Evolutionary conservation across 2,329 filamentous ascomycete genomes (phyloP).

Genomic region (Calonectria montana): DNA sequence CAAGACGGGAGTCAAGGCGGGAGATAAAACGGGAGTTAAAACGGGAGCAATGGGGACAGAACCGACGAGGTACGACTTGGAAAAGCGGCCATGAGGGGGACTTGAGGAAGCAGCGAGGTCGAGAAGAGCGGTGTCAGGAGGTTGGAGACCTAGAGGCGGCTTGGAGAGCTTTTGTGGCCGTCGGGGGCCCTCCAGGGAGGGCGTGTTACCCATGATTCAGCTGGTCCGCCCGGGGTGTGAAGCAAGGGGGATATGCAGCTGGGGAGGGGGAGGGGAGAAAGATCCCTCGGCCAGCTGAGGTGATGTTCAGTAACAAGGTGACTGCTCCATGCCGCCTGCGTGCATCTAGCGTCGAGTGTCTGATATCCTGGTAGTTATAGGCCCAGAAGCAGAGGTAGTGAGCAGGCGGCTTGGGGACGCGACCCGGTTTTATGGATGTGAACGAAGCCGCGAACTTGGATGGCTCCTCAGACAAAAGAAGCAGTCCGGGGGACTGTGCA

Average conservation of each 20-base stretch:
- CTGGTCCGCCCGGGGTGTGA: slow-evolving; percentile 22
- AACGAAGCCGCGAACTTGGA: not conserved
- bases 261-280: slow-evolving; percentile 17
- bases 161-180: slow-evolving; percentile 64
- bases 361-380: slow-evolving; percentile 14
- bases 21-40: slow-evolving; percentile 14
- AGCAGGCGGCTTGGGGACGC: slow-evolving; percentile 1
- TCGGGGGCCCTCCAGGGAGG: slow-evolving; percentile 57
- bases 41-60: slow-evolving; percentile 36
- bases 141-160: slow-evolving; percentile 56
- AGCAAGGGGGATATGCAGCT: slow-evolving; percentile 22
- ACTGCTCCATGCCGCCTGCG: slow-evolving; percentile 39
- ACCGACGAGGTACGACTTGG: slow-evolving; percentile 47
- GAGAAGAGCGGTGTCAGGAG: slow-evolving; percentile 55
- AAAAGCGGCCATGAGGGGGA: slow-evolving; percentile 42
- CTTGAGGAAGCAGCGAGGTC: slow-evolving; percentile 47
- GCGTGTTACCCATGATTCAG: slow-evolving; percentile 61
- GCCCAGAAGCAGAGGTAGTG: not conserved
- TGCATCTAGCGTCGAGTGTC: slow-evolving; percentile 19
- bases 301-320: slow-evolving; percentile 37
- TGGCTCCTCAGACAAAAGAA: not conserved
- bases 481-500: slow-evolving; percentile 2
- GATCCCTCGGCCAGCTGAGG: slow-evolving; percentile 37
- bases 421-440: not conserved
- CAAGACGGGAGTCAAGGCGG: slow-evolving; percentile 7